phyloP scores from a whole-genome alignment of 2,329 filamentous ascomycete species.

The Neoarthrinium moseri region DNA sequence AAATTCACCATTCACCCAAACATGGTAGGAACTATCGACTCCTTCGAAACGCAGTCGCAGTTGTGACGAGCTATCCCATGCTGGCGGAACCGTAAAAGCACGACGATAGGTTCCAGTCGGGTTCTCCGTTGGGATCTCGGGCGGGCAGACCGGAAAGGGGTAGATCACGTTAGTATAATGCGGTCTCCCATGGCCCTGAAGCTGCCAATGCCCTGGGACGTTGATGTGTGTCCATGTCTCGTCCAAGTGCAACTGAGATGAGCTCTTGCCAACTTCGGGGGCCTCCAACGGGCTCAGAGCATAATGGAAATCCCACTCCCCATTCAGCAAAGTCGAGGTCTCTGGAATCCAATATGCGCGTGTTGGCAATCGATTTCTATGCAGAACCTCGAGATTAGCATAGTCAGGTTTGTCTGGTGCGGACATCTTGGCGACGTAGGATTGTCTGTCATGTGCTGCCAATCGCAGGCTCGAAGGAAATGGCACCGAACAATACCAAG shows the following conservation, averaged over 20 bases:
- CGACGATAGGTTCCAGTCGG: constrained; percentile 63
- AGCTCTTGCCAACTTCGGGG: constrained; percentile 31
- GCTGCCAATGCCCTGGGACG: constrained; percentile 69
- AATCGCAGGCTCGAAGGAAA: neutral
- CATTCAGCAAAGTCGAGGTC: constrained; percentile 50
- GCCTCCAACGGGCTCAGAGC: constrained; percentile 43
- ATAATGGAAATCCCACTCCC: constrained; percentile 56
- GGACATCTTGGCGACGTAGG: neutral
- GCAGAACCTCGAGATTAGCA: constrained; percentile 48
- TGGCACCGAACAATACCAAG: too few species aligned
- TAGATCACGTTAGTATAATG: constrained; percentile 70
- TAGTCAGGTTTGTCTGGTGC: constrained; percentile 41
- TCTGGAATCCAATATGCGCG: constrained; percentile 53
- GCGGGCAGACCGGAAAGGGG: constrained; percentile 65
- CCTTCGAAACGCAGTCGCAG: constrained; percentile 68
- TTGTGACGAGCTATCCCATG: constrained; percentile 44
- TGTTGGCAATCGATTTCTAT: constrained; percentile 51
- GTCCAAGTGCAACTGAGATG: neutral
- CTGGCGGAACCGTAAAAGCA: constrained; percentile 50
- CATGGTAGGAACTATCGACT: constrained; percentile 69
- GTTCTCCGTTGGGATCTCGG: constrained; percentile 60
- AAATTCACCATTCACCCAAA: constrained; percentile 64
- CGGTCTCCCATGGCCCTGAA: constrained; percentile 65
- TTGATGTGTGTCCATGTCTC: constrained; percentile 48
- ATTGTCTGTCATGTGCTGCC: neutral